Percentiles rank a stretch among this genome's conserved stretches.
These are phyloP conservation scores for Eucalyptus caleyi DNA, from an alignment of 345 rosid genomes.

Conservation along the genomic window DNA sequence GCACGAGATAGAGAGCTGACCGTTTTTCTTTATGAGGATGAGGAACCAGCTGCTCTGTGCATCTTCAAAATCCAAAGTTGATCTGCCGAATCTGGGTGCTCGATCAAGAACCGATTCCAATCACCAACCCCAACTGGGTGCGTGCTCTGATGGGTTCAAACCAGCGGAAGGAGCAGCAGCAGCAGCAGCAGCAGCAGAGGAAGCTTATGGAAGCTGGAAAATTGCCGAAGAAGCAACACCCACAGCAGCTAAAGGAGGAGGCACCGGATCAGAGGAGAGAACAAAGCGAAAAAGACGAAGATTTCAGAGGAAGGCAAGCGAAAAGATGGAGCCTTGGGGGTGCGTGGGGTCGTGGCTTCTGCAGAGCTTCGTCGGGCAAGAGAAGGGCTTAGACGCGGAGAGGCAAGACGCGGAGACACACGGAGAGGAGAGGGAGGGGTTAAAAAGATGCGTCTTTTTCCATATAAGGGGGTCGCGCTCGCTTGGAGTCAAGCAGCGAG, in stretches of 20 bases:
- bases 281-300: not conserved
- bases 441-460: not conserved
- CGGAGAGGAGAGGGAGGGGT: not conserved
- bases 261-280: not conserved
- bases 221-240: not conserved
- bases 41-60: not conserved
- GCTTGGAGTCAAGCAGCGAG: not conserved
- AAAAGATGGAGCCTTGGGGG: not conserved
- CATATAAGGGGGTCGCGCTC: not conserved
- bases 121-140: not conserved
- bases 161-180: not conserved
- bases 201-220: not conserved
- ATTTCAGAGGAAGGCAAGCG: not conserved
- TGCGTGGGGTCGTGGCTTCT: not conserved
- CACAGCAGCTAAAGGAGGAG: not conserved
- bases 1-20: not conserved
- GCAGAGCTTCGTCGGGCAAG: not conserved
- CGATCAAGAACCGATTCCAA: not conserved
- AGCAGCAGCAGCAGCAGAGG: not conserved
- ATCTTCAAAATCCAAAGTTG: constrained; percentile 1
- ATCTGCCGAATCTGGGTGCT: not conserved
- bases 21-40: not conserved
- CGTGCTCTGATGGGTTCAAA: not conserved
- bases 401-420: not conserved
- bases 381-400: not conserved